A percentile compares a stretch with the other conserved stretches of the same genome.
These are phyloP conservation scores for Striga hermonthica DNA, from an alignment of 305 asterid species.

Conservation along the genomic window DNA sequence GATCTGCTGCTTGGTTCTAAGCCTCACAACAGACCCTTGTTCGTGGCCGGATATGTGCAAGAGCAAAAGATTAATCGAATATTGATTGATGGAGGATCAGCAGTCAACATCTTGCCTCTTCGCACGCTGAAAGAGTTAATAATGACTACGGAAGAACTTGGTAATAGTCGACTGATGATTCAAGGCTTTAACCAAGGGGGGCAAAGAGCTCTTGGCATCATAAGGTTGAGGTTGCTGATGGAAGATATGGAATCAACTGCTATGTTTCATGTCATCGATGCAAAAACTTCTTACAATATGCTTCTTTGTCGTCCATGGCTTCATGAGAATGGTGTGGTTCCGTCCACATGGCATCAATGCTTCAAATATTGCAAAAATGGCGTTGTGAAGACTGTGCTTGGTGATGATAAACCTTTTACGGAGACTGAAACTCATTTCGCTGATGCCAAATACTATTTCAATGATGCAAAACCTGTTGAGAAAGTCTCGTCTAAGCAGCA, in stretches of 20 bases:
- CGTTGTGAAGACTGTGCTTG: background rate
- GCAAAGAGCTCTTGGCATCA: background rate
- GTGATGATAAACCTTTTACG: background rate
- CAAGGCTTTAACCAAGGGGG: slow-evolving; percentile 1
- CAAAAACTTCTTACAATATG: background rate
- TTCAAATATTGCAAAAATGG: slow-evolving; percentile 1
- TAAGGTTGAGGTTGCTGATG: background rate
- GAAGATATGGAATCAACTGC: background rate
- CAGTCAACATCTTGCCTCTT: background rate
- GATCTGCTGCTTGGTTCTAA: background rate
- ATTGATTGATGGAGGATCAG: background rate
- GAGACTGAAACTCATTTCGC: background rate
- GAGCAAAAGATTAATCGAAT: background rate
- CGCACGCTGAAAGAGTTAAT: background rate
- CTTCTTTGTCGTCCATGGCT: background rate
- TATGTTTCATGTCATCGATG: background rate
- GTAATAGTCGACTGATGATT: background rate
- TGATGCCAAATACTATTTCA: background rate
- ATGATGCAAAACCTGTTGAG: background rate
- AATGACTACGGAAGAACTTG: background rate
- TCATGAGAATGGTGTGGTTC: background rate
- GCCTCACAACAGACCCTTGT: background rate
- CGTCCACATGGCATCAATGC: background rate
- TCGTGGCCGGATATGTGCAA: background rate
- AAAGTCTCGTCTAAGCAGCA: background rate